Evolutionary conservation across 2,329 filamentous ascomycete species (phyloP), one percentile per base, ranked within the genome.

Genomic region (Furcasterigmium furcatum): DNA sequence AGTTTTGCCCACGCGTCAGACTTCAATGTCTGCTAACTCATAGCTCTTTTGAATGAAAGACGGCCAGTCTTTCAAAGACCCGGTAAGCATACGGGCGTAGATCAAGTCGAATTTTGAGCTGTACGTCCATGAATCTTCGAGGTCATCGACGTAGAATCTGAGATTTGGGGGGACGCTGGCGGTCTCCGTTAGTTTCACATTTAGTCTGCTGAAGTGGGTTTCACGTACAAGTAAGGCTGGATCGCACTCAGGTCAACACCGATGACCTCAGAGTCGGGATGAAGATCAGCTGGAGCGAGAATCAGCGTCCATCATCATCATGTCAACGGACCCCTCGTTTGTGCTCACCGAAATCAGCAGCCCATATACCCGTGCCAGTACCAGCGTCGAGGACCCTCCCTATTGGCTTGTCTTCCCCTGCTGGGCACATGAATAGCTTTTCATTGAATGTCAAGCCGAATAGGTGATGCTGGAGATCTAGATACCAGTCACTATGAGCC

Each of bases 291-390:
- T 34, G 30, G 8, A 20, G n/a, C 9, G 9, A 9, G n/a, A 2
- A 21, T 38, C 13, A 8, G 12, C 14, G 27, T 30, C 5, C 39
- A 41, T 27, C 43, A n/a, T 44, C 39, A 19, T 20, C 16, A 40
- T 14, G 30, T 6, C 8, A 34, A 8, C 8, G 25, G 25, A 29
- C 8, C n/a, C n/a, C n/a, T n/a, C n/a, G n/a, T n/a, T n/a, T n/a
- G n/a, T n/a, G n/a, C 27, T 16, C 38, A 60, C 58, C 71, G 50
- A 74, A 66, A 45, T 76, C 73, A 9, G 76, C 67, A 4, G 65
- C 64, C 67, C 68, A 71, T 9, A 64, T 56, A n/a, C 72, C 72
- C 4, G 73, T 76, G 0, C 73, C 73, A 2, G 71, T 74, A 14
- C 73, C 73, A 22, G 73, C 54, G 54, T 77, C 74, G 2, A 77